Evolutionary conservation across 2,329 filamentous ascomycete species (phyloP).

Genomic region (Trichoderma sp.): DNA sequence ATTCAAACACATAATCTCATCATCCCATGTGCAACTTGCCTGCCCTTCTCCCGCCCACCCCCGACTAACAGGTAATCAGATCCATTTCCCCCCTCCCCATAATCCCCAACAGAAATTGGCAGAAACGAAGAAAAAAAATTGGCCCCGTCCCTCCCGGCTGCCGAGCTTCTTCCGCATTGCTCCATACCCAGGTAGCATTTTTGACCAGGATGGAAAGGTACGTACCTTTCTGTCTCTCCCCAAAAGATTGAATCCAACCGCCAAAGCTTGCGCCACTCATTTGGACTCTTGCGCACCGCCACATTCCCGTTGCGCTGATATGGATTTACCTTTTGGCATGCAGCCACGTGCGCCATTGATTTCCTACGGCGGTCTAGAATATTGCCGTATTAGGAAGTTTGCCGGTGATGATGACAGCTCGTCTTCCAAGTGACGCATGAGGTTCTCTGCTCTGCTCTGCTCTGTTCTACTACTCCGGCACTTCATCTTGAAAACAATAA

Average conservation of each 20-base stretch:
- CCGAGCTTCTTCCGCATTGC: not conserved
- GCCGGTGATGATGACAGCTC: not conserved
- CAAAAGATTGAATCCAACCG: not conserved
- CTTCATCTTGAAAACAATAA: not conserved
- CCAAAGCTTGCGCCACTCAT: too few relatives aligned
- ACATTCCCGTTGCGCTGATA: not conserved
- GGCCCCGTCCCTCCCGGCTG: not conserved
- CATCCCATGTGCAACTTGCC: not conserved
- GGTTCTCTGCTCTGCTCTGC: not conserved
- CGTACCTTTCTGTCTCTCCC: not conserved
- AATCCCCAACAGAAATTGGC: conserved; percentile 17
- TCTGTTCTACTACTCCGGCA: not conserved
- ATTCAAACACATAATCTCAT: not conserved
- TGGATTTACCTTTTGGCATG: not conserved
- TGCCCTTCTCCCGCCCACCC: not conserved
- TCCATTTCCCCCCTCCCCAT: not conserved
- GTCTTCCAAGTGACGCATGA: not conserved
- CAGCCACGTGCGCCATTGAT: not conserved
- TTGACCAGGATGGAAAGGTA: too few relatives aligned
- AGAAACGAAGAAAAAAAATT: conserved; percentile 1
- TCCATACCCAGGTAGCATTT: not conserved
- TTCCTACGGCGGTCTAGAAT: not conserved
- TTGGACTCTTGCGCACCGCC: not conserved
- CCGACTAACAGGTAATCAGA: not conserved
- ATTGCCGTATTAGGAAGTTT: not conserved